A percentile compares a stretch with the other conserved stretches of the same genome.
phyloP scores from a whole-genome alignment of 345 rosid genomes.

The Carallia pectinifolia region DNA sequence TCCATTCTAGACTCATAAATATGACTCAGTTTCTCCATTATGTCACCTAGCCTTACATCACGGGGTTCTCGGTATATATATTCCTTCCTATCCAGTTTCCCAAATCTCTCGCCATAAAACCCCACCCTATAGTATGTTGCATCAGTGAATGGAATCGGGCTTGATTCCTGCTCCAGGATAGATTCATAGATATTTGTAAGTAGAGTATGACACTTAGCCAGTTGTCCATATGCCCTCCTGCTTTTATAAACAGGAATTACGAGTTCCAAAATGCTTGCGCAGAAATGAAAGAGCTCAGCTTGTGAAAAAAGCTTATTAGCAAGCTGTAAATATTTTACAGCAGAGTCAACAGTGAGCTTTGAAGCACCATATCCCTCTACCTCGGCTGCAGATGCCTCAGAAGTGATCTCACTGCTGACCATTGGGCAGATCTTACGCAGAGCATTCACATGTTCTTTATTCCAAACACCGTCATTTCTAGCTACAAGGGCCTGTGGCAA shows the following conservation, averaged over 20 bases:
- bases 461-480: conserved; percentile 98
- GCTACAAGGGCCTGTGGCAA: conserved; percentile 81
- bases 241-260: conserved; percentile 97
- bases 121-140: conserved; percentile 99
- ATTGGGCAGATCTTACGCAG: conserved; percentile 92
- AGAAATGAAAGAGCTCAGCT: conserved; percentile 96
- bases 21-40: conserved; percentile 98
- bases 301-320: conserved; percentile 95
- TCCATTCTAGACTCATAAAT: conserved; percentile 95
- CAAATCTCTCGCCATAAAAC: conserved; percentile 90
- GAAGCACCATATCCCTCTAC: conserved; percentile 99
- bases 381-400: conserved; percentile 98
- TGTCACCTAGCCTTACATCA: conserved; percentile 95
- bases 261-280: conserved; percentile 94
- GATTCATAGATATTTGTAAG: conserved; percentile 85
- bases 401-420: conserved; percentile 83
- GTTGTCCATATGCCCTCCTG: conserved; percentile 92
- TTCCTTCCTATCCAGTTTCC: conserved; percentile 82
- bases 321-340: conserved; percentile 93
- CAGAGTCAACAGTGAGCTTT: conserved; percentile 98
- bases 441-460: conserved; percentile 83
- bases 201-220: conserved; percentile 91
- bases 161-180: conserved; percentile 95
- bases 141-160: conserved; percentile 91
- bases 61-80: conserved; percentile 94